Conservation (phyloP, 2,329 filamentous ascomycete species). For the Colletotrichum trifolii region DNA sequence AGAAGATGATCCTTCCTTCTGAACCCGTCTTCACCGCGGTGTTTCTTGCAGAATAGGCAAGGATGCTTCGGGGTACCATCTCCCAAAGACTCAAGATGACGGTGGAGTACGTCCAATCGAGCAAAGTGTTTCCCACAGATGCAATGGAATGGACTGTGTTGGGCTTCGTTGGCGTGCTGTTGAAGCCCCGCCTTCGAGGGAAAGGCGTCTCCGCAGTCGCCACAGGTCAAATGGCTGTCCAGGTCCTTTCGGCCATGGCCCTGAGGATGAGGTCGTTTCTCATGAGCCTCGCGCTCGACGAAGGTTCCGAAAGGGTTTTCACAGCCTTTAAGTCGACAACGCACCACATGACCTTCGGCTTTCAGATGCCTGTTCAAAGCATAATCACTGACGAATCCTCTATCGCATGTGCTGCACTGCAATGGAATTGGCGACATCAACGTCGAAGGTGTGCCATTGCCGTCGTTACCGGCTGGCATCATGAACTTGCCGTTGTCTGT, state of each 20-base stretch:
- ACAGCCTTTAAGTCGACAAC: neutral
- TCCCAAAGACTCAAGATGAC: slow-evolving; percentile 40
- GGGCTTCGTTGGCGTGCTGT: slow-evolving; percentile 18
- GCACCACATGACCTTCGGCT: no score
- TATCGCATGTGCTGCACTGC: no score
- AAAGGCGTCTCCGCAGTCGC: slow-evolving; percentile 27
- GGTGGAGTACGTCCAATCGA: slow-evolving; percentile 41
- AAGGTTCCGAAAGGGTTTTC: rapidly evolving
- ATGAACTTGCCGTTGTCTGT: no score
- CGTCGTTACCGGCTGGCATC: no score
- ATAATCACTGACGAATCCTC: no score
- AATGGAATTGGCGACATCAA: neutral
- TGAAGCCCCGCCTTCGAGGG: neutral
- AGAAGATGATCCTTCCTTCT: slow-evolving; percentile 50
- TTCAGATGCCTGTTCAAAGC: no score
- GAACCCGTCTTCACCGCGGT: slow-evolving; percentile 48
- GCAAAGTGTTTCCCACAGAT: slow-evolving; percentile 42
- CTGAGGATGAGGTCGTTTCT: neutral
- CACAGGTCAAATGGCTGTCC: neutral
- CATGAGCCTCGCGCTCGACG: neutral
- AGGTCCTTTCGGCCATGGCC: neutral
- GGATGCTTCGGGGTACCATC: slow-evolving; percentile 39
- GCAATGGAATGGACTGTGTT: slow-evolving; percentile 39
- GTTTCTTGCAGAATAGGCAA: slow-evolving; percentile 46
- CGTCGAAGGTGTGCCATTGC: neutral